Conservation (phyloP, 2,329 filamentous ascomycete genomes). For the Fusarium piperis region DNA sequence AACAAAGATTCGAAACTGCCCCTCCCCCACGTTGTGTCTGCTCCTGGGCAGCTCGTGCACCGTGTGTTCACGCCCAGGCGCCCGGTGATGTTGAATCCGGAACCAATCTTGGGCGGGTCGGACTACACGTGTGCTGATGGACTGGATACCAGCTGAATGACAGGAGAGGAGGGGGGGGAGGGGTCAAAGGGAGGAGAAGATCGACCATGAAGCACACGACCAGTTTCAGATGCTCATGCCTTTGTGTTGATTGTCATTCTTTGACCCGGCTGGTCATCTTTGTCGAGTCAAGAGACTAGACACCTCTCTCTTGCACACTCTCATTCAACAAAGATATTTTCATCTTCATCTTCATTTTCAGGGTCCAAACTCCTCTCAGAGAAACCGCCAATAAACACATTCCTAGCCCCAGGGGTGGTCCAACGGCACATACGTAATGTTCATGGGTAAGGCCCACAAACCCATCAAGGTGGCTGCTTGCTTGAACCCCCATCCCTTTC, state of each 20-base stretch:
- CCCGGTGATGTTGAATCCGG: slow-evolving; percentile 21
- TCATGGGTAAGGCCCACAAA: not conserved
- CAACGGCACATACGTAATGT: slow-evolving; percentile 14
- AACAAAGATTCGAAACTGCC: not conserved
- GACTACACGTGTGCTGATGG: slow-evolving; percentile 40
- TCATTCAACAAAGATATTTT: not conserved
- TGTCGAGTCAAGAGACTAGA: not conserved
- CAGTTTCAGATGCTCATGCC: not conserved
- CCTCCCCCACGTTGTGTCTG: not conserved
- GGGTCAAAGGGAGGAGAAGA: not conserved
- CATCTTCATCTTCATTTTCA: slow-evolving; percentile 11
- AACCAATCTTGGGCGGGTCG: slow-evolving; percentile 38
- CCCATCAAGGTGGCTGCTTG: slow-evolving; percentile 37
- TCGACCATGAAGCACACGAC: slow-evolving; percentile 25
- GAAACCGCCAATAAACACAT: not conserved
- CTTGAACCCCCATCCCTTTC: not conserved
- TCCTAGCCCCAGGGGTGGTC: not conserved
- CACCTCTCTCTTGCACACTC: not conserved
- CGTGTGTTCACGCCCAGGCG: slow-evolving; percentile 29
- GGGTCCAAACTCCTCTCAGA: slow-evolving; percentile 13
- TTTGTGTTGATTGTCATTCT: not conserved
- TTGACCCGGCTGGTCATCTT: not conserved
- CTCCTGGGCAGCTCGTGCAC: slow-evolving; percentile 17
- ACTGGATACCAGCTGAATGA: slow-evolving; percentile 16
- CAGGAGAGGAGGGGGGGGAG: not conserved